Base-by-base conservation (phyloP, 208 protist species). In the Borovskyia barvae region DNA sequence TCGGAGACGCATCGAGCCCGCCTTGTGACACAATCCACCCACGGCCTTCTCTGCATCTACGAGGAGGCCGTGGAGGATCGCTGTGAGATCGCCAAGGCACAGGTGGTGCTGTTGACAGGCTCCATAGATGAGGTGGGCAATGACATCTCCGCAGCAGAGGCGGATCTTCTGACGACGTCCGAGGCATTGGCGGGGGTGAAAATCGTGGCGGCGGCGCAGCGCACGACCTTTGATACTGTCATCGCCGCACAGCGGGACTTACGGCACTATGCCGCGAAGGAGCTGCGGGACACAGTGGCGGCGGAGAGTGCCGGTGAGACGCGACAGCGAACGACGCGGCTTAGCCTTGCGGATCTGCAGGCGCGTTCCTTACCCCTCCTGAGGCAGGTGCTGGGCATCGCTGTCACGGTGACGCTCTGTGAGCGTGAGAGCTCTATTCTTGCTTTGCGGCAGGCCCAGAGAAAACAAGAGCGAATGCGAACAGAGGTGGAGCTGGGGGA, bases 401-500 rank as follows among this genome's bases (percentile, higher is more conserved):
- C 52, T 0, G 40, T 14, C 7, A 33, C 24, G 22, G n/a, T 33
- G 0, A 39, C 26, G 1, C 37, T 65, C 1, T 55, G 52, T 30
- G 62, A 25, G 8, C 25, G 20, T 24, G 26, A 47, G 14, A 24
- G 7, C 22, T 22, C 20, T 20, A 36, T 15, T 4, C 40, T 53
- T 45, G 48, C 54, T 17, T 33, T 2, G 11, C 40, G 36, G 49
- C 26, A 15, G 22, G 19, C 17, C 28, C 60, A n/a, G 32, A 28
- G 33, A 51, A 19, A 12, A 0, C 52, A 26, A 40, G 63, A 70
- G 41, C 40, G 49, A 7, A 29, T 17, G 9, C 40, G 50, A 11
- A 41, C 41, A 17, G 60, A 75, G 29, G 17, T 46, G 4, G 57
- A 54, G n/a, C 33, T 72, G 54, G 4, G 42, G 15, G 43, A 52